Base-by-base conservation (phyloP, 148 eudicot species). In the Silene latifolia region DNA sequence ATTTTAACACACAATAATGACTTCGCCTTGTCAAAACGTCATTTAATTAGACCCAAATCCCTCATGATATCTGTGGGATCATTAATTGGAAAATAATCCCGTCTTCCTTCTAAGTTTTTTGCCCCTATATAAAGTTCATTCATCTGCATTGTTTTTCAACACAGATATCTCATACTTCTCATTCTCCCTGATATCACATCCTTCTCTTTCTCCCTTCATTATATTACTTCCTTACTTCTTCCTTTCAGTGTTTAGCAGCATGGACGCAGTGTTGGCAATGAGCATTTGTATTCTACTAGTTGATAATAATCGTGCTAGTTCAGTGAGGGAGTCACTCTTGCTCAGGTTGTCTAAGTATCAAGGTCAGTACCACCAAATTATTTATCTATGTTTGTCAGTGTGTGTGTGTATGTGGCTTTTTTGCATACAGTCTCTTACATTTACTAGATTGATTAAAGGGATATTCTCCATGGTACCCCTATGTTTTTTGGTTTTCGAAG, bases 301-400 rank as follows among this genome's bases (percentile, higher is more conserved):
- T 25, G 80, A 72, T 64, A 25, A 56, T 72, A 53, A 78, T 4
- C 71, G 23, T 56, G 29, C 58, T 35, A 35, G 44, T 9, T 72
- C 47, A 72, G 17, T 3, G 21, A 53, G 21, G 12, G 58, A 25
- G 17, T 35, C 20, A 5, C 66, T 63, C 42, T 23, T 78, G 61
- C 76, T 63, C 47, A 61, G 54, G 47, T 7, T 39, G 44, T 51
- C 58, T 5, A 35, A 72, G 7, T 72, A 72, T 27, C n/a, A 46
- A 65, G 80, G 80, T 78, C 32, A 63, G 75, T 71, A 53, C 42
- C 35, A 24, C 72, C 72, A 23, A 46, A 47, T 46, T 11, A 21
- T 69, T 17, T 69, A 15, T 27, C 53, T 51, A 23, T 12, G 27
- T 14, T 7, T 51, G 7, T n/a, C n/a, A n/a, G n/a, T 23, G 6